Conservation (phyloP, 192 early-diverging fungal genomes). For the Rhizophlyctis rosea region DNA sequence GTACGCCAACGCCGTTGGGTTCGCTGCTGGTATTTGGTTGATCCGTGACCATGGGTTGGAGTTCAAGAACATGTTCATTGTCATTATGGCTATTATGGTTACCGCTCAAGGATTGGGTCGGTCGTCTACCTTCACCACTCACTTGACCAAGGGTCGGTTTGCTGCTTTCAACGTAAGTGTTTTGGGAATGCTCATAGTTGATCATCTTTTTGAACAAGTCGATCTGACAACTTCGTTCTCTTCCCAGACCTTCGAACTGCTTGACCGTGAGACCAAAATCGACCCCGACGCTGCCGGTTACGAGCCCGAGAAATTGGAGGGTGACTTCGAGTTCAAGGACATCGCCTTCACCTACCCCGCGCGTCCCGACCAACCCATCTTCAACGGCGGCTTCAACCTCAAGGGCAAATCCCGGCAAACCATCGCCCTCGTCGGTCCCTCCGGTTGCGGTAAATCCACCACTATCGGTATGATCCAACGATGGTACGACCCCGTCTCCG, state of each 20-base stretch:
- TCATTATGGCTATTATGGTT: slow-evolving; percentile 60
- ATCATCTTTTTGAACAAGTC: not conserved
- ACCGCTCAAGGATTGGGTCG: slow-evolving; percentile 48
- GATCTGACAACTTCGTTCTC: not conserved
- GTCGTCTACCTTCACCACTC: slow-evolving; percentile 62
- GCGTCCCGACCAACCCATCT: slow-evolving; percentile 53
- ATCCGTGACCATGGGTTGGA: slow-evolving; percentile 41
- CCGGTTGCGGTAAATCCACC: slow-evolving; percentile 67
- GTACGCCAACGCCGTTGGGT: slow-evolving; percentile 70
- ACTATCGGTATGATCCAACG: slow-evolving; percentile 18
- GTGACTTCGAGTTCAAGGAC: slow-evolving; percentile 41
- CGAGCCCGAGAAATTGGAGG: slow-evolving; percentile 51
- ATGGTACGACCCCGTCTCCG: slow-evolving; percentile 54
- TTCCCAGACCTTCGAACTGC: slow-evolving; percentile 36
- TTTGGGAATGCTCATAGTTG: not conserved
- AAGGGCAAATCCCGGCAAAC: slow-evolving; percentile 64
- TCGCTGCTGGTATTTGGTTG: slow-evolving; percentile 75
- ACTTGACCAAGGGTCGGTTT: slow-evolving; percentile 65
- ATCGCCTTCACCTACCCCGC: slow-evolving; percentile 69
- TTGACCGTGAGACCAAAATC: slow-evolving; percentile 65
- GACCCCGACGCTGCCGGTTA: slow-evolving; percentile 37
- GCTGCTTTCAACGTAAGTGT: slow-evolving; percentile 59
- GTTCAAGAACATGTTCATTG: slow-evolving; percentile 32
- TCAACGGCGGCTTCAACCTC: slow-evolving; percentile 45
- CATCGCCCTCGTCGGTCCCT: slow-evolving; percentile 80